A percentile compares a stretch with the other conserved stretches of the same genome.
Evolutionary conservation across 2,329 filamentous ascomycete genomes (phyloP).

Genomic region (Dactylellina sp.): DNA sequence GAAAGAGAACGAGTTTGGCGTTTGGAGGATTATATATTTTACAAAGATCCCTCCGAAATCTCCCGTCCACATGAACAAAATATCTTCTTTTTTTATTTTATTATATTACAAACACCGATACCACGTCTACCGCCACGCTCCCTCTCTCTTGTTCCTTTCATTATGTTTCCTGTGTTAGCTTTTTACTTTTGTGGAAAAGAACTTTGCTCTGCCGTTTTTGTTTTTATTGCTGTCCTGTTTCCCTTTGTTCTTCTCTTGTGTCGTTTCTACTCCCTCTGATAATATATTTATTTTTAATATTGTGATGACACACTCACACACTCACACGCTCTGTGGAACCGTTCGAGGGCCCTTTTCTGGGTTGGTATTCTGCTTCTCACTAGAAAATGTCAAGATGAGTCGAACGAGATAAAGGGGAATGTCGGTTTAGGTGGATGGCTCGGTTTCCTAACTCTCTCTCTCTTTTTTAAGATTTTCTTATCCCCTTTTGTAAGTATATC

Average conservation of each 20-base stretch:
- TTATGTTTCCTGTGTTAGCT: conserved; percentile 31
- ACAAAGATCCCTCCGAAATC: conserved; percentile 8
- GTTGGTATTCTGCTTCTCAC: too few species aligned
- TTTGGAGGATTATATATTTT: conserved; percentile 25
- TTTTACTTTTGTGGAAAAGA: conserved; percentile 31
- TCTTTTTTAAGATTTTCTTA: background rate
- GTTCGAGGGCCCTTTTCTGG: too few species aligned
- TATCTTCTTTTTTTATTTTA: conserved; percentile 11
- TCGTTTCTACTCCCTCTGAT: conserved; percentile 52
- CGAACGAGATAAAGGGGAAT: background rate
- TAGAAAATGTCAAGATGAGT: too few species aligned
- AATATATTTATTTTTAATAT: conserved; percentile 57
- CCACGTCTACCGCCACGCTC: conserved; percentile 35
- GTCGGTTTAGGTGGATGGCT: background rate
- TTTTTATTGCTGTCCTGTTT: conserved; percentile 14
- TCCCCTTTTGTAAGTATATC: conserved; percentile 32
- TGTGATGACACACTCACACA: conserved; percentile 14
- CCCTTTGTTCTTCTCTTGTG: conserved; percentile 46
- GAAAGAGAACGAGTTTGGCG: conserved; percentile 18
- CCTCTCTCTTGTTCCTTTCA: conserved; percentile 8
- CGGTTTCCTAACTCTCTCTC: background rate
- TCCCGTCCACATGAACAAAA: conserved; percentile 3
- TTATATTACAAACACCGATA: conserved; percentile 26
- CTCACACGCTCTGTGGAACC: too few species aligned
- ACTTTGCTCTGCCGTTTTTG: conserved; percentile 17